A percentile compares a stretch with the other conserved stretches of the same genome.
Evolutionary conservation across 306 rosid genomes (phyloP).

Genomic region (Canavalia gladiata): DNA sequence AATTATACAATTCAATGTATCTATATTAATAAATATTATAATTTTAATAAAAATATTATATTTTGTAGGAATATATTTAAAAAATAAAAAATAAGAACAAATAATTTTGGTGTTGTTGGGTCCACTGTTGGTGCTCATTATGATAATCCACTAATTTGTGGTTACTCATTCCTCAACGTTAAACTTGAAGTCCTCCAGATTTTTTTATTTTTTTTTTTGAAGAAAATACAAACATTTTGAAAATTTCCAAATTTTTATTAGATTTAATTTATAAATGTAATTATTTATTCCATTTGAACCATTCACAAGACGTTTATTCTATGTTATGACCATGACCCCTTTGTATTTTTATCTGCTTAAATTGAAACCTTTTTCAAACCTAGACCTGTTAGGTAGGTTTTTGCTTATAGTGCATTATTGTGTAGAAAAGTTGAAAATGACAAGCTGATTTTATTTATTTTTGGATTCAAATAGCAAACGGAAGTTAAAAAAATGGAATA

Average conservation of each 20-base stretch:
- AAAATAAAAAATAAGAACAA: no score
- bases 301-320: not conserved
- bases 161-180: slow-evolving; percentile 27
- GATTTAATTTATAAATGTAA: not conserved
- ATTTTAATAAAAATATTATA: no score
- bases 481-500: not conserved
- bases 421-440: no score
- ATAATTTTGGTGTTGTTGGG: slow-evolving; percentile 20
- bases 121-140: slow-evolving; percentile 36
- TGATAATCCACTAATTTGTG: slow-evolving; percentile 28
- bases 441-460: no score
- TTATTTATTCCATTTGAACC: slow-evolving; percentile 16
- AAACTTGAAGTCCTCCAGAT: not conserved
- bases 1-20: no score
- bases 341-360: not conserved
- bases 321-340: not conserved
- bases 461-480: not conserved
- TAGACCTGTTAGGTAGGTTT: not conserved
- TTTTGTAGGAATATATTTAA: no score
- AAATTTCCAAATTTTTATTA: not conserved
- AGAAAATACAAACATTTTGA: not conserved
- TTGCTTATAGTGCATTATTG: not conserved
- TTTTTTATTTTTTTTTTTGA: not conserved
- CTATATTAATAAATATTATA: no score
- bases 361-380: slow-evolving; percentile 2